Conservation (phyloP, 164 flowering plant genomes). For the Tetracentron sinense region DNA sequence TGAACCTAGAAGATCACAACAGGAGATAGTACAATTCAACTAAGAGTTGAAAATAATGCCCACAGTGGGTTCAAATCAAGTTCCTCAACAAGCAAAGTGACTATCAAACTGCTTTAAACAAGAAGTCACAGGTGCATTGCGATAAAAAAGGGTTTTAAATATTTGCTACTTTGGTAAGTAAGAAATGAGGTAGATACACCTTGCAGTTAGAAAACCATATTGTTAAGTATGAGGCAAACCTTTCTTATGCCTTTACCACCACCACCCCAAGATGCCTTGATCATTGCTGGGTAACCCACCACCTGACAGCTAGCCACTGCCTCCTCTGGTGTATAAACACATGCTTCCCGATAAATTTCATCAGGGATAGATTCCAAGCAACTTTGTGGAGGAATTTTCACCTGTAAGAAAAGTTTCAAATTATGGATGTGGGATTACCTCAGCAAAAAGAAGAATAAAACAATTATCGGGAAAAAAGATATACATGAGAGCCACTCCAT, state of each 20-base stretch:
- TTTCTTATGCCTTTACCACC: constrained; percentile 99
- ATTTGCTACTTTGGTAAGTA: no score
- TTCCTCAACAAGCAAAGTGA: neutral
- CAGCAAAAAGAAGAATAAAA: constrained; percentile 2
- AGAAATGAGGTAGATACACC: no score
- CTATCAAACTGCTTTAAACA: neutral
- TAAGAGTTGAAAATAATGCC: neutral
- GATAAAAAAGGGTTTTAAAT: no score
- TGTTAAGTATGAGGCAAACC: constrained; percentile 40
- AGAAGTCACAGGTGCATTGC: neutral
- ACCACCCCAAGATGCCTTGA: constrained; percentile 99
- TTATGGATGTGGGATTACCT: neutral
- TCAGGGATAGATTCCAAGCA: constrained; percentile 82
- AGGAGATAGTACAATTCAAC: neutral
- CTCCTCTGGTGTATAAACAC: constrained; percentile 94
- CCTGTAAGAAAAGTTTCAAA: constrained; percentile 39
- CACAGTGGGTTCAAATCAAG: constrained; percentile 1
- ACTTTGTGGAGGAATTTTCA: constrained; percentile 74
- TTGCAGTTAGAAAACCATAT: no score
- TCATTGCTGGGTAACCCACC: constrained; percentile 99
- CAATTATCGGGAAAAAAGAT: neutral
- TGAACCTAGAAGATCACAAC: constrained; percentile 58
- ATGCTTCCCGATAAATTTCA: constrained; percentile 75
- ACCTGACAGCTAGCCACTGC: constrained; percentile 96
- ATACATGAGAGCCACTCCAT: constrained; percentile 99